Conservation (phyloP, 345 rosid species). For the Syzygium aqueum region DNA sequence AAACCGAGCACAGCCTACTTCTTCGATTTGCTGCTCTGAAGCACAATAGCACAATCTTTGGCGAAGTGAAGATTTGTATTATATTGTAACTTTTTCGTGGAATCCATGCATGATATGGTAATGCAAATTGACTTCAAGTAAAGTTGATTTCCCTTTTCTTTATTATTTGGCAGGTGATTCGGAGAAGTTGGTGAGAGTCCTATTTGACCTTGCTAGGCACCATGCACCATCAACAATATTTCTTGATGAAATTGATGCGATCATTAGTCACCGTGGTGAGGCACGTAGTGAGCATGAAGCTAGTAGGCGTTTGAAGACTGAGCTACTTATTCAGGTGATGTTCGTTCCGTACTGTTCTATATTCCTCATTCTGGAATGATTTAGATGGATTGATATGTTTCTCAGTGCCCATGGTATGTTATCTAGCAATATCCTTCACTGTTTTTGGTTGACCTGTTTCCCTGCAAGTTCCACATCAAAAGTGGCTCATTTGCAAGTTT, state of each 20-base stretch:
- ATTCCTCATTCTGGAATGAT: background rate
- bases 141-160: background rate
- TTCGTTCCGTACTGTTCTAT: constrained; percentile 1
- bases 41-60: background rate
- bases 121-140: background rate
- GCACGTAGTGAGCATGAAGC: constrained; percentile 98
- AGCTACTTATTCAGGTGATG: constrained; percentile 91
- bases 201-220: constrained; percentile 95
- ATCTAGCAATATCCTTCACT: background rate
- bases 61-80: background rate
- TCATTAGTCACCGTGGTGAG: constrained; percentile 95
- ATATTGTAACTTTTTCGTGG: background rate
- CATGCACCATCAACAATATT: constrained; percentile 96
- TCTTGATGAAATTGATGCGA: constrained; percentile 96
- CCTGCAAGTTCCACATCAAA: background rate
- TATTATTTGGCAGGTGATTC: constrained; percentile 69
- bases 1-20: background rate
- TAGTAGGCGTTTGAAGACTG: constrained; percentile 96
- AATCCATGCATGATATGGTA: background rate
- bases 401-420: background rate
- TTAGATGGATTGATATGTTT: background rate
- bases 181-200: constrained; percentile 83
- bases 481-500: background rate
- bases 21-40: background rate
- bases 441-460: background rate